Evolutionary conservation across 2,329 filamentous ascomycete species (phyloP), one percentile per base, ranked within the genome.

Genomic region (Ophiostoma ips): DNA sequence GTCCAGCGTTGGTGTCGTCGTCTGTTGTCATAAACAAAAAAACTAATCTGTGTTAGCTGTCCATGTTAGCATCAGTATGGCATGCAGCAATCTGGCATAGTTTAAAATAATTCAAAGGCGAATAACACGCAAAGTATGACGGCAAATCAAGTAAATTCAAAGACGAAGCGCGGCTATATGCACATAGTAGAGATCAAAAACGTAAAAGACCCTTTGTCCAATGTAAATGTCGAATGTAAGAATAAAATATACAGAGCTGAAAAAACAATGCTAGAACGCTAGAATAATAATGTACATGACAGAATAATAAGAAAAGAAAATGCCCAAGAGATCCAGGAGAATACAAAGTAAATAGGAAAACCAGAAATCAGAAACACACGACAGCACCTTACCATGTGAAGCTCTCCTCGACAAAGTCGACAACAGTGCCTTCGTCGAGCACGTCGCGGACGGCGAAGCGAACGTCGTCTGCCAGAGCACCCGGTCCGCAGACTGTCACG

Each of bases 401-500:
- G 54, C 77, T 81, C 67, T 90, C 85, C 64, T 89, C 84, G 11
- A 84, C 70, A 59, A 87, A 87, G 61, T 88, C 83, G 15, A 89
- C 71, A 38, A 82, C 79, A 2, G 70, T 77, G 38, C 65, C 66
- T 18, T 73, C 66, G 52, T 81, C 75, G 61, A 84, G 76, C 3
- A 77, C 72, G 49, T 72, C 68, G 30, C 84, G 71, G 19, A 84
- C 82, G 2, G 81, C 83, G 30, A 74, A 71, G 44, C 86, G 71
- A 2, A 90, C 83, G 60, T 88, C 84, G 57, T 90, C 85, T 9
- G 81, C 82, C 57, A 90, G 66, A 2, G 77, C 77, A 21, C 85
- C 85, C 10, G 84, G 81, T 3, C 85, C 85, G 58, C 85, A 89
- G 19, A 88, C 83, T 11, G 81, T 83, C 41, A 96, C 87, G 19